Base-by-base conservation (phyloP, 2,329 filamentous ascomycete species). In the Trichoderma sp. region DNA sequence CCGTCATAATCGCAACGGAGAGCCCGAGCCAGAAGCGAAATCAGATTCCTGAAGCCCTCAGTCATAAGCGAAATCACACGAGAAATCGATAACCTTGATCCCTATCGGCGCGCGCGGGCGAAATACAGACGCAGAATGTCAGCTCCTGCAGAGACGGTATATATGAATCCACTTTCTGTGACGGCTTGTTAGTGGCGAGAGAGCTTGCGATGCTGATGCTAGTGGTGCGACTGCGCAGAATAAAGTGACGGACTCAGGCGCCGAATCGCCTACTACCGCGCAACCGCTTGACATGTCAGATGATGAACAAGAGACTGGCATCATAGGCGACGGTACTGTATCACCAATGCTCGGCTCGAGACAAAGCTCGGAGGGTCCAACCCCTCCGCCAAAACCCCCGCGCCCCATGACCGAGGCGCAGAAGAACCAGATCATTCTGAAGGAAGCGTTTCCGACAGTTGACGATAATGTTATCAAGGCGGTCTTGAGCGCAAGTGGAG, bases 371-470 rank as follows among this genome's bases (percentile, higher is more conserved):
- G 66, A 78, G 21, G 77, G 83, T 56, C 78, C 83, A 62, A 78
- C 77, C 24, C 82, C 91, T 28, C 94, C 94, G 14, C 87, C 92
- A 53, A 97, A 98, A 84, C 95, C 95, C 36, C 94, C 94, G 39
- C 90, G 95, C 72, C 95, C 95, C 61, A 78, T 93, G 78, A 93
- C 89, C 74, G 92, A 96, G 74, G 88, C 91, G 73, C 91, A 97
- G 81, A 92, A 97, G 84, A 94, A 94, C 62, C 92, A 95, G 82
- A 89, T 89, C 77, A 98, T 94, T 4, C 86, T 99, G 71, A 95
- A 93, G 81, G 96, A 99, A 81, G 96, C 96, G 0, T 99, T 99
- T 78, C 96, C 96, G 0, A 88, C 85, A 70, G 93, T 98, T 73
- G 96, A 99, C 69, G 80, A 84, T 8, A 81, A 89, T 58, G 92